These are phyloP conservation scores for Pittosporum tobira DNA, from an alignment of 129 eudicot genomes.

Conservation along the genomic window DNA sequence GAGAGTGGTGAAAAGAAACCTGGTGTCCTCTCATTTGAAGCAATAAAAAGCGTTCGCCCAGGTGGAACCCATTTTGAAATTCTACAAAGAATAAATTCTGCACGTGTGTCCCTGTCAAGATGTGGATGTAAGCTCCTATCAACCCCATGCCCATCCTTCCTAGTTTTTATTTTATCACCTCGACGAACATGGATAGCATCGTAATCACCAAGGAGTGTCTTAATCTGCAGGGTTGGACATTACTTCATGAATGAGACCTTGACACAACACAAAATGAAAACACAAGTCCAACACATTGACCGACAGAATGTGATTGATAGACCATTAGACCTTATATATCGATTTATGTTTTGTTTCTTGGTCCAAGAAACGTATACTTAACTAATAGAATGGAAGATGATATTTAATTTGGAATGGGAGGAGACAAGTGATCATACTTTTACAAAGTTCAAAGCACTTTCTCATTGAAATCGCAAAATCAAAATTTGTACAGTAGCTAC, in stretches of 20 bases:
- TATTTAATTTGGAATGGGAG: too few species aligned
- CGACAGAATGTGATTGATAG: too few species aligned
- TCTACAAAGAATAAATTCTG: slow-evolving; percentile 81
- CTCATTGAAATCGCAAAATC: neutral
- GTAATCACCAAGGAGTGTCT: slow-evolving; percentile 75
- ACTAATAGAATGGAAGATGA: too few species aligned
- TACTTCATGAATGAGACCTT: slow-evolving; percentile 5
- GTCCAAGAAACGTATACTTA: too few species aligned
- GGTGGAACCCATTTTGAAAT: slow-evolving; percentile 77
- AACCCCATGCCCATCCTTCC: slow-evolving; percentile 85
- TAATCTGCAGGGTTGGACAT: slow-evolving; percentile 40
- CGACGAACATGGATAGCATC: slow-evolving; percentile 96
- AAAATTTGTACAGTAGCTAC: too few species aligned
- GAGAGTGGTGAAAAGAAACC: slow-evolving; percentile 85
- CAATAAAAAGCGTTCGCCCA: slow-evolving; percentile 71
- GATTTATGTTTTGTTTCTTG: too few species aligned
- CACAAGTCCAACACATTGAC: too few species aligned
- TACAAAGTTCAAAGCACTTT: too few species aligned
- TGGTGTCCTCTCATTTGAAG: slow-evolving; percentile 84
- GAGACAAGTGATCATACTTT: too few species aligned
- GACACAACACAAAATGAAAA: neutral
- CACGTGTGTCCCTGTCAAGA: slow-evolving; percentile 82
- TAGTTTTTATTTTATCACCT: slow-evolving; percentile 81
- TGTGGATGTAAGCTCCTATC: slow-evolving; percentile 74
- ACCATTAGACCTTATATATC: too few species aligned